Evolutionary conservation across 805 yeast species (phyloP).

Genomic region (Nakazawaea wickerhamii): DNA sequence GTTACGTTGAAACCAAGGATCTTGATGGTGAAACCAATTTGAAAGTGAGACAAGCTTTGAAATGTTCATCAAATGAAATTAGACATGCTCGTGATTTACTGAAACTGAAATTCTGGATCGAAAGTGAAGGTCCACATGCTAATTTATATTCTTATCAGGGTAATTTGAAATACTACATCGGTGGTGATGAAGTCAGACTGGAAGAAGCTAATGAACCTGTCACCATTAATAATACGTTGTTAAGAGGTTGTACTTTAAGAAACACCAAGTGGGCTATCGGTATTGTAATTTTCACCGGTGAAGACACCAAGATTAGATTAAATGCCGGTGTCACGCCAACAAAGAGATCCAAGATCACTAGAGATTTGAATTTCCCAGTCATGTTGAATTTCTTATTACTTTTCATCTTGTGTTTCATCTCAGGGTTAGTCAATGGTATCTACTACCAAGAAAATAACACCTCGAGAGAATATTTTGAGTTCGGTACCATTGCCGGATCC

Average conservation of each 20-base stretch:
- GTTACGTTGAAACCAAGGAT: slow-evolving; percentile 65
- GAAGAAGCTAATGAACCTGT: slow-evolving; percentile 47
- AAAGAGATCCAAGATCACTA: slow-evolving; percentile 58
- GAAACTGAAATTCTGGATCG: slow-evolving; percentile 52
- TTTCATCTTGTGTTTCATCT: slow-evolving; percentile 59
- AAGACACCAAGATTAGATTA: slow-evolving; percentile 70
- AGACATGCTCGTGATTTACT: slow-evolving; percentile 56
- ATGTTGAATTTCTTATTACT: slow-evolving; percentile 55
- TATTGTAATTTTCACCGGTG: slow-evolving; percentile 69
- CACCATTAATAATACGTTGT: slow-evolving; percentile 54
- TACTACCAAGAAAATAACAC: slow-evolving; percentile 39
- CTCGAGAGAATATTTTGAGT: slow-evolving; percentile 55
- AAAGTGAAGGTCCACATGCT: slow-evolving; percentile 69
- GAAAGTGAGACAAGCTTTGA: slow-evolving; percentile 51
- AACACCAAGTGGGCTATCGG: slow-evolving; percentile 78
- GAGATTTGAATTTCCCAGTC: slow-evolving; percentile 64
- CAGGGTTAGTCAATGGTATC: slow-evolving; percentile 68
- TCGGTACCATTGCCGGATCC: slow-evolving; percentile 50
- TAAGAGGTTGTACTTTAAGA: slow-evolving; percentile 69
- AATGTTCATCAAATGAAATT: slow-evolving; percentile 43
- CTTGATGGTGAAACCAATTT: slow-evolving; percentile 75
- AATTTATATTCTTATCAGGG: slow-evolving; percentile 64
- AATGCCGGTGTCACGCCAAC: slow-evolving; percentile 77
- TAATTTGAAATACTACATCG: slow-evolving; percentile 45
- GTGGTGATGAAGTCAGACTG: slow-evolving; percentile 25